A percentile compares a stretch with the other conserved stretches of the same genome.
Evolutionary conservation across 2,329 filamentous ascomycete species (phyloP).

Genomic region (Aphanoascus verrucosus): DNA sequence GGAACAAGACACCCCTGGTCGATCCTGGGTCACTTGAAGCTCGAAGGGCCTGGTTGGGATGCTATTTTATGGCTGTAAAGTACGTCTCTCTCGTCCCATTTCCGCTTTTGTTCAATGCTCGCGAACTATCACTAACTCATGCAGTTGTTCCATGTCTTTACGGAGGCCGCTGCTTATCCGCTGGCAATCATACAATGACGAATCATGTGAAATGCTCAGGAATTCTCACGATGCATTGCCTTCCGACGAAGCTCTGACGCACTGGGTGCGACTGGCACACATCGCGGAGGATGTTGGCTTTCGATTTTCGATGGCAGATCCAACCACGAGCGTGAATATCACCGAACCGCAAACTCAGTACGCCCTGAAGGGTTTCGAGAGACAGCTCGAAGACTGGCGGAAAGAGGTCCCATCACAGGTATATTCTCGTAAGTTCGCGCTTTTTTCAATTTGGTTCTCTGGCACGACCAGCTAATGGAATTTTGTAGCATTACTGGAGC

Average conservation of each 20-base stretch:
- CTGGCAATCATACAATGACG: constrained; percentile 54
- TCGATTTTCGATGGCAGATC: constrained; percentile 58
- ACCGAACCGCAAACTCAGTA: constrained; percentile 55
- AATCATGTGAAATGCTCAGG: constrained; percentile 49
- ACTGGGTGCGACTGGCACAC: constrained; percentile 49
- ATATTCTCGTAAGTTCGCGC: constrained; percentile 44
- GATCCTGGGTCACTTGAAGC: constrained; percentile 48
- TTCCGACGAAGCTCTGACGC: constrained; percentile 45
- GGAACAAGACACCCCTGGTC: constrained; percentile 28
- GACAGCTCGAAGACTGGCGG: constrained; percentile 52
- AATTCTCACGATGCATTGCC: constrained; percentile 47
- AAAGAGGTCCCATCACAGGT: constrained; percentile 44
- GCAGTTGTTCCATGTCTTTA: constrained; percentile 48
- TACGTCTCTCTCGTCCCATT: constrained; percentile 22
- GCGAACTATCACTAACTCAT: constrained; percentile 4
- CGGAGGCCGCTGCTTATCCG: constrained; percentile 48
- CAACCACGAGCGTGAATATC: constrained; percentile 43
- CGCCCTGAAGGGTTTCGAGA: constrained; percentile 54
- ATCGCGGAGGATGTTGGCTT: constrained; percentile 59
- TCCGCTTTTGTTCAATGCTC: neutral
- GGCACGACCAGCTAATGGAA: constrained; percentile 1
- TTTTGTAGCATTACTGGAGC: constrained; percentile 46
- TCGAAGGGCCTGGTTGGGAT: constrained; percentile 49
- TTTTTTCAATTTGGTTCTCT: neutral
- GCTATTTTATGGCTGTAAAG: constrained; percentile 52